Conservation (phyloP, 2,329 filamentous ascomycete genomes). For the Penicillium sp. region DNA sequence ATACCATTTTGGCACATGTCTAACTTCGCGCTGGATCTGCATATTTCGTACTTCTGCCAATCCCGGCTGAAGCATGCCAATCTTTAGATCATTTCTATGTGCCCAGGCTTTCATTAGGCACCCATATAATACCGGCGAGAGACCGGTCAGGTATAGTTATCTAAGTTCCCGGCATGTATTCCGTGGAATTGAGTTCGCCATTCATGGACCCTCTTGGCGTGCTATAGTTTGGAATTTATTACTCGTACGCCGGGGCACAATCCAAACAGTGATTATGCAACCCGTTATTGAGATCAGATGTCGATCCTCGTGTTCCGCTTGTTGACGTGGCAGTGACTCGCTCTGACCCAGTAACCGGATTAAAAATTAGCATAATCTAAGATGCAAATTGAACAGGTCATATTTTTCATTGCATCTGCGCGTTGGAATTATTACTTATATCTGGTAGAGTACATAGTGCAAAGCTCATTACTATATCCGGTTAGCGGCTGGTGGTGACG, state of each 20-base stretch:
- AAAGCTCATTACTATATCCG: conserved; percentile 16
- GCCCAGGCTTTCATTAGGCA: neutral
- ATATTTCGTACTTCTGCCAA: neutral
- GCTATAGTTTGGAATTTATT: neutral
- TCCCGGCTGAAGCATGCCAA: neutral
- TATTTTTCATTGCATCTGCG: neutral
- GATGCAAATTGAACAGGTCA: neutral
- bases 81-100: neutral
- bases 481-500: conserved; percentile 24
- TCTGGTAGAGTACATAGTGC: neutral
- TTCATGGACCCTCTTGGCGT: neutral
- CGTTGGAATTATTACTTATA: neutral
- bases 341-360: neutral
- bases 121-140: neutral
- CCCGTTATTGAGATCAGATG: conserved; percentile 6
- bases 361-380: neutral
- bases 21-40: neutral
- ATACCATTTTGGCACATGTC: conserved; percentile 6
- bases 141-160: neutral
- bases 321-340: conserved; percentile 13
- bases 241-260: neutral
- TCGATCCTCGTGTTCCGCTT: neutral
- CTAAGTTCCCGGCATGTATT: neutral
- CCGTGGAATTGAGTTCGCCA: neutral
- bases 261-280: conserved; percentile 5